phyloP scores from a whole-genome alignment of 108 stramenopile genomes.

The Parmales sp. region DNA sequence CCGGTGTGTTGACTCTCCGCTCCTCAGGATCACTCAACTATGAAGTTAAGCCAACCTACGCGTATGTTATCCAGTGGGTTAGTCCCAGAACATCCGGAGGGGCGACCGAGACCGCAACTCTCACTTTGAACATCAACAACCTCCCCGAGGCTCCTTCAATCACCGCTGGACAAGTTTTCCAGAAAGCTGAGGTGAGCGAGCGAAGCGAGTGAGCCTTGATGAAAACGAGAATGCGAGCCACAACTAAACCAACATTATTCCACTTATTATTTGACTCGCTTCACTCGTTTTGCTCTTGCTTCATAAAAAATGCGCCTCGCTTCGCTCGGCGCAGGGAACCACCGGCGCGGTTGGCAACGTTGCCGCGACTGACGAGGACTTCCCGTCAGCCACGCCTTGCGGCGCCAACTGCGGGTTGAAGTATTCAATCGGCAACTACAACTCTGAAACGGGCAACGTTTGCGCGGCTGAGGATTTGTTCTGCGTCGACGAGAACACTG shows the following conservation, averaged over 20 bases:
- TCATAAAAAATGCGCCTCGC: too few species aligned
- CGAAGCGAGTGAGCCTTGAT: too few species aligned
- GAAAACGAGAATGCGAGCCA: too few species aligned
- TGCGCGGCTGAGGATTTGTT: too few species aligned
- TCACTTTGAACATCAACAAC: background rate
- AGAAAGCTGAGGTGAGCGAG: background rate
- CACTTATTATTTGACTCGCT: too few species aligned
- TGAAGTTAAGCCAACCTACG: background rate
- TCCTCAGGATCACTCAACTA: background rate
- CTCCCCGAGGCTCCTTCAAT: background rate
- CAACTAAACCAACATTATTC: too few species aligned
- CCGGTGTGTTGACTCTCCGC: background rate
- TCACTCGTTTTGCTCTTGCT: too few species aligned
- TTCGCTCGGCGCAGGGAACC: too few species aligned
- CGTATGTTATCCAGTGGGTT: background rate
- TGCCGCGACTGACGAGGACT: background rate
- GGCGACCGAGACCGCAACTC: background rate
- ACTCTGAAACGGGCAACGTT: too few species aligned
- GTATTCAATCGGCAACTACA: background rate
- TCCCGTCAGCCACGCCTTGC: background rate
- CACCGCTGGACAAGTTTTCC: background rate
- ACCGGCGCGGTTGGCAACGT: background rate
- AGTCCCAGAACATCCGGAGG: background rate
- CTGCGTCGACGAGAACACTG: constrained; percentile 1
- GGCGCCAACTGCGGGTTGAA: background rate